These are phyloP conservation scores for Peterozyma xylosa DNA, from an alignment of 805 yeast species.

Conservation along the genomic window DNA sequence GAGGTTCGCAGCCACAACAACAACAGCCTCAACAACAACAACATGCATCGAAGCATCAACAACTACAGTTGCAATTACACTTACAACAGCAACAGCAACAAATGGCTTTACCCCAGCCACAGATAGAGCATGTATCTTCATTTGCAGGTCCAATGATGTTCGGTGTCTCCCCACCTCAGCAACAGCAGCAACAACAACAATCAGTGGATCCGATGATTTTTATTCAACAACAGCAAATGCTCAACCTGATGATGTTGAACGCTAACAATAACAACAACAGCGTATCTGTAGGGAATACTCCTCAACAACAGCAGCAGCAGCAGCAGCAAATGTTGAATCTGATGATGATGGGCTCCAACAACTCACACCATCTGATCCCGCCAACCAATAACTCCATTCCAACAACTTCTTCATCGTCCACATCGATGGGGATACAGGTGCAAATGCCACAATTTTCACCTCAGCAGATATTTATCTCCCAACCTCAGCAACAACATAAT, in stretches of 20 bases:
- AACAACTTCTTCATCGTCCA: background rate
- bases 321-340: background rate
- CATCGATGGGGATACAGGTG: background rate
- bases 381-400: background rate
- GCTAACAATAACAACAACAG: background rate
- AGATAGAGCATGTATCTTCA: background rate
- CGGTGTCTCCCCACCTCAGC: background rate
- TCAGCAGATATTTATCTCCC: background rate
- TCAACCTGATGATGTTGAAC: background rate
- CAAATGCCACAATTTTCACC: background rate
- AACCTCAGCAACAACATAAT: slow-evolving; percentile 1
- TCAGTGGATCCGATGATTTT: background rate
- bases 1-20: slow-evolving; percentile 17
- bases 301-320: background rate
- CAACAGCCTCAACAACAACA: slow-evolving; percentile 16
- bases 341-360: background rate
- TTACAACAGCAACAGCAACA: slow-evolving; percentile 10
- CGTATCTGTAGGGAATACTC: too few relatives aligned
- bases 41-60: slow-evolving; percentile 10
- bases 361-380: too few relatives aligned
- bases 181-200: background rate
- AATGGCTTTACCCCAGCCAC: slow-evolving; percentile 2
- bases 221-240: background rate
- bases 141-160: too few relatives aligned
- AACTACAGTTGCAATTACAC: slow-evolving; percentile 2